Conservation (phyloP, 2,329 filamentous ascomycete species). For the Aspergillus versicolor region DNA sequence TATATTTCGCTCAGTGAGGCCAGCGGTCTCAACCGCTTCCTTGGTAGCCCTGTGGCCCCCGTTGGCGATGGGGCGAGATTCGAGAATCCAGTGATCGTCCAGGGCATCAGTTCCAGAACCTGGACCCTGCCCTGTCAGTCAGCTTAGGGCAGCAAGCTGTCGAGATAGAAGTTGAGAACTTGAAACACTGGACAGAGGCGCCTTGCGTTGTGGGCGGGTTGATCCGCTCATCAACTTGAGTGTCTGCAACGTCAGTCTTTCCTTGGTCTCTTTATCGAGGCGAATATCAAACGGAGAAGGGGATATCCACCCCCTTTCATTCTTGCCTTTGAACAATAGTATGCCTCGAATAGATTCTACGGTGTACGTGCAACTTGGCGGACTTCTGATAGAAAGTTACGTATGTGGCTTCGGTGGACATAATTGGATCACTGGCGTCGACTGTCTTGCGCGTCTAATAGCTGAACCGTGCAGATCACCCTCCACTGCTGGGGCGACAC, state of each 20-base stretch:
- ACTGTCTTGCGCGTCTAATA: slow-evolving; percentile 6
- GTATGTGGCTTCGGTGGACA: slow-evolving; percentile 2
- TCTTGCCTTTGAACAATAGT: neutral
- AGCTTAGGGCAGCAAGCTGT: neutral
- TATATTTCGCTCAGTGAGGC: neutral
- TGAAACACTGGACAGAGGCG: too few species aligned
- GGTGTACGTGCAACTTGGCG: neutral
- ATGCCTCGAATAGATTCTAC: neutral
- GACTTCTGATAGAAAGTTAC: neutral
- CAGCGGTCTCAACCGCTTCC: neutral
- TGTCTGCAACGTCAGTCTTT: too few species aligned
- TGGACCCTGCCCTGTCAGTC: neutral
- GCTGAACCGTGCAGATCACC: slow-evolving; percentile 7
- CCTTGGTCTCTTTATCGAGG: too few species aligned
- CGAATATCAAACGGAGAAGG: too few species aligned
- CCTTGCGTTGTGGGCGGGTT: too few species aligned
- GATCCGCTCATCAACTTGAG: too few species aligned
- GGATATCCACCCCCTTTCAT: neutral
- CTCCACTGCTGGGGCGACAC: slow-evolving; percentile 1
- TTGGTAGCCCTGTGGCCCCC: neutral
- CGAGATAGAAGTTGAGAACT: neutral
- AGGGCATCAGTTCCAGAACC: neutral
- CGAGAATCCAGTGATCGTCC: neutral
- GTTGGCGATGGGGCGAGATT: neutral
- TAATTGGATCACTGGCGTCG: neutral